Base-by-base conservation (phyloP, 495 filamentous ascomycete genomes). In the Aspergillus conjunctus region DNA sequence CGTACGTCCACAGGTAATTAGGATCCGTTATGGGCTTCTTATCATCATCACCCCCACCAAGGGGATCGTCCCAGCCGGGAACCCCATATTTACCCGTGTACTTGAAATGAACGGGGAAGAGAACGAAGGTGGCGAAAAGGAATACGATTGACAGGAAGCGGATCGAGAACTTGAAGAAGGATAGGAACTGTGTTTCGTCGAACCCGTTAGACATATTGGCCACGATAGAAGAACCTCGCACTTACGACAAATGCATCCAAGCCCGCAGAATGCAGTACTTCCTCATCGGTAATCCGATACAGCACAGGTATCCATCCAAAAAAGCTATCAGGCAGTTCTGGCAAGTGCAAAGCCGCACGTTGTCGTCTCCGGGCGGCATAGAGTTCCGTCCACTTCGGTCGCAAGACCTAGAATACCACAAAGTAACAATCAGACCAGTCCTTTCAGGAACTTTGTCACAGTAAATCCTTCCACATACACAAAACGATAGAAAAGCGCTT, bases 221-320 rank as follows among this genome's bases (percentile, higher is more conserved):
- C 33, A 0, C 9, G 20, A 37, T 15, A 32, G 10, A 2, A 17
- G 5, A 10, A 51, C 14, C 37, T 14, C 3, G 43, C 46, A 83
- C 88, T 70, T 74, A 92, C 90, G 63, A 97, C 94, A 73, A 88
- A 99, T 54, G 94, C 95, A 77, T 99, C 95, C 48, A 99, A 79
- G 0, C 95, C 95, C 12, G 93, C 93, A 31, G 93, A 94, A 39
- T 88, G 86, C 48, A 99, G 79, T 20, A 98, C 85, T 72, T 98
- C 87, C 67, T 96, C 84, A 46, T 98, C 92, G 12, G 89, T 91
- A 52, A 99, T 90, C 52, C 76, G 80, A 79, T 93, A 94, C n/a
- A 99, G 78, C 10, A 87, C 85, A 2, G 91, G 87, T 33, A 98
- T 94, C 95, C 95, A 99, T 68, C 93, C 94, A 62, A 98, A 90